phyloP scores from a whole-genome alignment of 495 filamentous ascomycete genomes.

The Aspergillus nidulans region DNA sequence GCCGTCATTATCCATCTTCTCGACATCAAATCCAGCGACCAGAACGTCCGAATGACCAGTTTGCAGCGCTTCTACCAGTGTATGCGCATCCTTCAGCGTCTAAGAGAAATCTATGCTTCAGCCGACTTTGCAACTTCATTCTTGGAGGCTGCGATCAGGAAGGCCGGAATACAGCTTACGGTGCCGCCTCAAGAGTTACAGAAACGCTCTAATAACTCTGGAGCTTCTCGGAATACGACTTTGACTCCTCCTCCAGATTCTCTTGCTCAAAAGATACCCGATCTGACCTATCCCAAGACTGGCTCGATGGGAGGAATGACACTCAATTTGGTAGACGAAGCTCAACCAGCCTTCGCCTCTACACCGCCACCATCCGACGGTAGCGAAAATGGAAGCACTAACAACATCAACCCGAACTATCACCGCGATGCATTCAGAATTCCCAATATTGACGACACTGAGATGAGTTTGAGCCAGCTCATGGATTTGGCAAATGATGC shows the following conservation, averaged over 20 bases:
- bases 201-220: constrained; percentile 18
- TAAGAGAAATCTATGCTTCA: constrained; percentile 80
- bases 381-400: constrained; percentile 44
- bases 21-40: constrained; percentile 76
- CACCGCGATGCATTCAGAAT: constrained; percentile 32
- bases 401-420: constrained; percentile 37
- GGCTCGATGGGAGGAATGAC: constrained; percentile 10
- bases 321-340: constrained; percentile 19
- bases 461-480: constrained; percentile 41
- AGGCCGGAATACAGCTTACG: constrained; percentile 61
- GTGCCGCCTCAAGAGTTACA: constrained; percentile 40
- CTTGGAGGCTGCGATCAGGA: constrained; percentile 76
- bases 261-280: constrained; percentile 40
- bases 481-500: constrained; percentile 47
- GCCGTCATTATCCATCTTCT: constrained; percentile 89
- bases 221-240: constrained; percentile 28
- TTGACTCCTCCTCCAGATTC: constrained; percentile 45
- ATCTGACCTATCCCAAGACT: constrained; percentile 38
- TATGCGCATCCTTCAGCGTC: constrained; percentile 75
- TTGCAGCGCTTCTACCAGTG: constrained; percentile 77
- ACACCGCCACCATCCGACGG: constrained; percentile 43
- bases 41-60: constrained; percentile 60
- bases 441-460: constrained; percentile 30
- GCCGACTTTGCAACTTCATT: constrained; percentile 85
- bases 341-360: constrained; percentile 28